Conservation (phyloP, 169 alveolate species). For the Cryptosporidium ubiquitum region DNA sequence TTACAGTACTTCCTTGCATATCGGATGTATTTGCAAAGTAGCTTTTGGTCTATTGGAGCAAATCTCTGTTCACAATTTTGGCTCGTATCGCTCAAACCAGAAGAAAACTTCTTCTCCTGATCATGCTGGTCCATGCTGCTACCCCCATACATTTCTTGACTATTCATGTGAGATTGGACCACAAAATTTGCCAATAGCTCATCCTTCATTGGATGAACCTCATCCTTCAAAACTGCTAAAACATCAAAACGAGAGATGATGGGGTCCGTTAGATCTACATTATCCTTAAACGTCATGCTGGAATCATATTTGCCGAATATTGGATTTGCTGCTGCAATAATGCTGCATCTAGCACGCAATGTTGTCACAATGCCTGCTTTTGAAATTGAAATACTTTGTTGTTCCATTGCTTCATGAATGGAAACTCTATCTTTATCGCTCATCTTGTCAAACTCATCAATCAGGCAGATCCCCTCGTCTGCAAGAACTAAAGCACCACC, state of each 20-base stretch:
- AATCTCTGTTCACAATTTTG: neutral
- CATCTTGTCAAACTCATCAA: constrained; percentile 99
- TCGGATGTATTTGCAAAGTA: constrained; percentile 94
- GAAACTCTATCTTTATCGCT: constrained; percentile 98
- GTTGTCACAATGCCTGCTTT: constrained; percentile 99
- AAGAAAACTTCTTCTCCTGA: constrained; percentile 78
- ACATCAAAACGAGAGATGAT: constrained; percentile 98
- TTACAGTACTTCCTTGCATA: constrained; percentile 92
- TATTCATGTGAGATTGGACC: constrained; percentile 81
- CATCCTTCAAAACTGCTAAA: constrained; percentile 97
- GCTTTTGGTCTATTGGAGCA: constrained; percentile 89
- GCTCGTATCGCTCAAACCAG: neutral
- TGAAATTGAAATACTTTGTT: constrained; percentile 98
- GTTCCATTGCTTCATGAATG: constrained; percentile 99
- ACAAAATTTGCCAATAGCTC: constrained; percentile 96
- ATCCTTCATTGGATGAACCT: constrained; percentile 94
- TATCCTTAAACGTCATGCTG: constrained; percentile 95
- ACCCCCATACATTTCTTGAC: constrained; percentile 75
- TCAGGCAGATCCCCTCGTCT: constrained; percentile 99
- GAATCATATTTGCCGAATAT: constrained; percentile 95
- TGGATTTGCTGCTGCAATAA: constrained; percentile 99
- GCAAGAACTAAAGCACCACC: constrained; percentile 99
- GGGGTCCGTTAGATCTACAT: constrained; percentile 99
- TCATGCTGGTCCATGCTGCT: constrained; percentile 49
- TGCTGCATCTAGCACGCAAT: constrained; percentile 98